Evolutionary conservation across 169 alveolate species (phyloP), one percentile per base, ranked within the genome.

Genomic region (Cyclospora cayetanensis): DNA sequence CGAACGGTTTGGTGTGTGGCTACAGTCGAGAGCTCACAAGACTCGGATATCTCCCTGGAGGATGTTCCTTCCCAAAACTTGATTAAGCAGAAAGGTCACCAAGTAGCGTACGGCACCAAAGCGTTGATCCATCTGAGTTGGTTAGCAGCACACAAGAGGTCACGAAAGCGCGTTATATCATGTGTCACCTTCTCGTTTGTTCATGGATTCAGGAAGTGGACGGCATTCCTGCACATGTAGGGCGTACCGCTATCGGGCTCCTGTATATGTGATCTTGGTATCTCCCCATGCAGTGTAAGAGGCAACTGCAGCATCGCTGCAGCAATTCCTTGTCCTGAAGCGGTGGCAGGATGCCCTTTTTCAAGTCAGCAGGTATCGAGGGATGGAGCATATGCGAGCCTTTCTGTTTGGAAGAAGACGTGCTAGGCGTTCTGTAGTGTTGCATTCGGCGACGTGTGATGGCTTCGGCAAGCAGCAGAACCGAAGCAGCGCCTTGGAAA

Each of bases 61-160:
- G 25, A 80, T 46, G 52, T 63, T 80, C 20, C 89, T 80, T 27
- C 89, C 89, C 53, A 80, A 25, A 74, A 80, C 89, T 27, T 80
- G 89, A 52, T 80, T 80, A 27, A 80, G 89, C 35, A 80, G 50
- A 39, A 80, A 80, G 4, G 89, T 80, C 15, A 80, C 89, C 89
- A 80, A 80, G 89, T 80, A 80, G 70, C 89, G 89, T 25, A 80
- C 89, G 76, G 89, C 46, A 42, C 89, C 89, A 34, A 80, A 74
- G 34, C 89, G 89, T 35, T 70, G 35, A 7, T 80, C 72, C 89
- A 80, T 80, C 89, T 80, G 89, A n/a, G 46, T 43, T 41, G 37
- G 52, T 50, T 27, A 42, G 25, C 63, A 63, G 52, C 89, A 63
- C 76, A 35, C 31, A 53, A 2, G 76, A 80, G 4, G 52, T 4